A percentile compares a stretch with the other conserved stretches of the same genome.
phyloP scores from a whole-genome alignment of 805 yeast genomes.

The Saturnispora sekii region DNA sequence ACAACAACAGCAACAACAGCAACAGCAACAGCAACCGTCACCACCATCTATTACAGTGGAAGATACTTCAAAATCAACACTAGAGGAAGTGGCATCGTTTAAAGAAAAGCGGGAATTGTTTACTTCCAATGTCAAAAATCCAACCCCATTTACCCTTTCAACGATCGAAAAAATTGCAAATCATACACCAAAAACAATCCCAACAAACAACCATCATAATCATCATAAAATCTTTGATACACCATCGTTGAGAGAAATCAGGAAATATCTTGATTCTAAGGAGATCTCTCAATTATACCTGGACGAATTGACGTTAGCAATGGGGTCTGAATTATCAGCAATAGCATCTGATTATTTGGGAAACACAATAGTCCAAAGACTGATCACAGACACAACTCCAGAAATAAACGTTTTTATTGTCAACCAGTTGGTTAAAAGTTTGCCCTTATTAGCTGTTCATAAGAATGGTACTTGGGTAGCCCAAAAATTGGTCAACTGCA shows the following conservation, averaged over 20 bases:
- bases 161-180: neutral
- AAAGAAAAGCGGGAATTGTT: too few species aligned
- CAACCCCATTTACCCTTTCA: neutral
- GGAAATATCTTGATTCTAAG: constrained; percentile 61
- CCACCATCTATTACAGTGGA: neutral
- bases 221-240: constrained; percentile 68
- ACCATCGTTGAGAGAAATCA: constrained; percentile 75
- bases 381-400: constrained; percentile 64
- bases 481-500: constrained; percentile 81
- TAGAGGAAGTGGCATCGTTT: too few species aligned
- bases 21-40: constrained; percentile 4
- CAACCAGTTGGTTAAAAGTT: constrained; percentile 61
- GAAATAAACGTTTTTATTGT: constrained; percentile 74
- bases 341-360: constrained; percentile 89
- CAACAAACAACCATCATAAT: neutral
- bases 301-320: constrained; percentile 73
- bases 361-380: constrained; percentile 88
- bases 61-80: neutral
- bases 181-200: neutral
- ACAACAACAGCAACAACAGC: neutral
- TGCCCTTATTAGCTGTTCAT: constrained; percentile 90
- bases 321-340: constrained; percentile 85
- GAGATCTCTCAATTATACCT: constrained; percentile 48
- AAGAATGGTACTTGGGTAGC: constrained; percentile 99
- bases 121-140: too few species aligned